Conservation (phyloP, 1,284 basidiomycete species). For the Pascua guehoae region DNA sequence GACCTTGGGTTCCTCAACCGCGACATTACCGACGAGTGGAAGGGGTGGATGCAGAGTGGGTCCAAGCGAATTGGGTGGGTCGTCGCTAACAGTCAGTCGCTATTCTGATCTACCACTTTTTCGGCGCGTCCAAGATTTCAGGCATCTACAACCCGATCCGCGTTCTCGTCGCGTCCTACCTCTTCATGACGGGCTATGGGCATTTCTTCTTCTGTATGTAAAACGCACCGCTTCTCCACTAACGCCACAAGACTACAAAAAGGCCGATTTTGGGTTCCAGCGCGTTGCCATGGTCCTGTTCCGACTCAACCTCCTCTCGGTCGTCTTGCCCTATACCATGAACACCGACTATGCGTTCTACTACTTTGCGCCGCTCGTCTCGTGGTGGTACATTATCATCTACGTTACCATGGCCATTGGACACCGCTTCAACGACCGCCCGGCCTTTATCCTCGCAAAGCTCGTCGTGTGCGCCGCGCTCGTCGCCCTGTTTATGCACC, state of each 20-base stretch:
- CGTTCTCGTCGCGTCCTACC: slow-evolving; percentile 78
- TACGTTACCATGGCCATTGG: slow-evolving; percentile 72
- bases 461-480: slow-evolving; percentile 61
- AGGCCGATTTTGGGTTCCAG: slow-evolving; percentile 74
- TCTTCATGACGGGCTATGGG: slow-evolving; percentile 60
- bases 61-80: slow-evolving; percentile 8
- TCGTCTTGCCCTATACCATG: slow-evolving; percentile 80
- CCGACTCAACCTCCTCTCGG: slow-evolving; percentile 75
- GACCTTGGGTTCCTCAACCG: slow-evolving; percentile 82
- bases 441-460: slow-evolving; percentile 65
- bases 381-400: slow-evolving; percentile 66
- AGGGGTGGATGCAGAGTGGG: slow-evolving; percentile 92
- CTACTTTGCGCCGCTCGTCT: slow-evolving; percentile 79
- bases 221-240: neutral
- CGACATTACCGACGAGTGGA: slow-evolving; percentile 91
- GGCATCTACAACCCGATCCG: slow-evolving; percentile 87
- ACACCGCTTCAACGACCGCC: slow-evolving; percentile 67
- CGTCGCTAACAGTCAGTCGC: slow-evolving; percentile 56
- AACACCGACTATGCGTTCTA: slow-evolving; percentile 84
- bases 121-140: slow-evolving; percentile 77
- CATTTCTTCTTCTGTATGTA: slow-evolving; percentile 47
- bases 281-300: slow-evolving; percentile 73
- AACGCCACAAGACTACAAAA: slow-evolving; percentile 69
- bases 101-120: slow-evolving; percentile 84
- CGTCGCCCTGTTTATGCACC: slow-evolving; percentile 65